Conservation (phyloP, 2,329 filamentous ascomycete genomes). For the Colletotrichum sp. region DNA sequence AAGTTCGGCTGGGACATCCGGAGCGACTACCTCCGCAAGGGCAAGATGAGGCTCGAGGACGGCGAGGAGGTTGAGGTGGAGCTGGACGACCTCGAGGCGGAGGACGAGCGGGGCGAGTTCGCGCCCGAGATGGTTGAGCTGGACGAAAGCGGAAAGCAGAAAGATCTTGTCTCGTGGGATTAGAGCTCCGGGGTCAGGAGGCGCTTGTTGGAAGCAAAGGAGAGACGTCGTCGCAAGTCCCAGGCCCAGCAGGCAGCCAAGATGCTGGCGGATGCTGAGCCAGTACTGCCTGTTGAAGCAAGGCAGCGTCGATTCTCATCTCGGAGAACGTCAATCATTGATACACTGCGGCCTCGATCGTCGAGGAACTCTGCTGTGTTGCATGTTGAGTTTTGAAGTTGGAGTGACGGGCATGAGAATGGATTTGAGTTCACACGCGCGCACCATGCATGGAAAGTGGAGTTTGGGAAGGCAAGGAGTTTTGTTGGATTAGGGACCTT, state of each 20-base stretch:
- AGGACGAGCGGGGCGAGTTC: constrained; percentile 60
- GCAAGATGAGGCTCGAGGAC: constrained; percentile 57
- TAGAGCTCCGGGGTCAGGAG: constrained; percentile 20
- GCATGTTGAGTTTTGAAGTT: constrained; percentile 16
- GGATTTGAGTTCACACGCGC: neutral
- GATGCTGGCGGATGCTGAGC: neutral
- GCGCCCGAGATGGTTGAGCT: constrained; percentile 58
- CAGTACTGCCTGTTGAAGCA: neutral
- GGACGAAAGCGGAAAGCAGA: constrained; percentile 56
- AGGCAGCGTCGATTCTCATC: constrained; percentile 11
- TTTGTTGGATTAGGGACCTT: neutral
- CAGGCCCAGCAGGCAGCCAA: neutral
- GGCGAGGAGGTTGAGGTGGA: constrained; percentile 54
- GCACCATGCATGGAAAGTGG: neutral
- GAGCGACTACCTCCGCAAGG: constrained; percentile 52
- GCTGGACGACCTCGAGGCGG: constrained; percentile 55
- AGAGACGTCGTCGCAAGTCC: neutral
- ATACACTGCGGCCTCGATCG: constrained; percentile 11
- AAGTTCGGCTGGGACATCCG: constrained; percentile 61
- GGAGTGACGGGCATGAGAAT: neutral
- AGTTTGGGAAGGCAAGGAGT: neutral
- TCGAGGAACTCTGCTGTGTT: constrained; percentile 6
- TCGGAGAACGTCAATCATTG: constrained; percentile 11
- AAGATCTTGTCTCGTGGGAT: constrained; percentile 56
- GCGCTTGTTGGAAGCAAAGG: constrained; percentile 20